Conservation (phyloP, 768 basidiomycete species). For the Kwoniella botswanensis region DNA sequence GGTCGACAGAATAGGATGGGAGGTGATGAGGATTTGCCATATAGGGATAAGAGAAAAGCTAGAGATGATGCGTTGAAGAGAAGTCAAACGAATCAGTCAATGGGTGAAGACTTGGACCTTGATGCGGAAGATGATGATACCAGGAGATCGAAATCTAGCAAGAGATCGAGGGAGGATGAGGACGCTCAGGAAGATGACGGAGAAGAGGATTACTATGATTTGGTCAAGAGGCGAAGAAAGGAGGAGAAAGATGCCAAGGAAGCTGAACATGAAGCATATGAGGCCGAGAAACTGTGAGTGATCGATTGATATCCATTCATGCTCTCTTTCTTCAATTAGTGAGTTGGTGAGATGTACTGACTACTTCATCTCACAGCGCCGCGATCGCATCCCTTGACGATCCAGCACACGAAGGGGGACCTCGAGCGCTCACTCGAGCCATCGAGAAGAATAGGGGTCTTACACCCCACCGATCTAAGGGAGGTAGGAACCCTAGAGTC, state of each 20-base stretch:
- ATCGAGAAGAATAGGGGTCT: conserved; percentile 94
- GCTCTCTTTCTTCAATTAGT: background rate
- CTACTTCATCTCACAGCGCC: conserved; percentile 7
- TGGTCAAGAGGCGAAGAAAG: conserved; percentile 75
- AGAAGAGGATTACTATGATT: conserved; percentile 82
- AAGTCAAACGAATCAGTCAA: conserved; percentile 61
- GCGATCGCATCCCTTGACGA: conserved; percentile 49
- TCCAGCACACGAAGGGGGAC: conserved; percentile 65
- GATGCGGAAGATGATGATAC: conserved; percentile 59
- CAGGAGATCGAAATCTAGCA: conserved; percentile 51
- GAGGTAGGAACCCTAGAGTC: conserved; percentile 93
- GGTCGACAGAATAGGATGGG: conserved; percentile 74
- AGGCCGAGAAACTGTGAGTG: conserved; percentile 43
- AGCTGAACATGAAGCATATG: conserved; percentile 73
- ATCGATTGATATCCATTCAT: too few relatives aligned
- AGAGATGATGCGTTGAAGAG: conserved; percentile 56
- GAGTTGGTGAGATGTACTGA: background rate
- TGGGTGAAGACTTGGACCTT: conserved; percentile 41
- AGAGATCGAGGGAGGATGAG: conserved; percentile 57
- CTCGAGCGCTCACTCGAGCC: conserved; percentile 83
- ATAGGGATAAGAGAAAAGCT: conserved; percentile 68
- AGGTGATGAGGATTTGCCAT: conserved; percentile 95
- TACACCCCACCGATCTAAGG: conserved; percentile 85
- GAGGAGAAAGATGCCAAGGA: conserved; percentile 79
- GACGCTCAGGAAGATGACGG: conserved; percentile 58